Evolutionary conservation across 2,329 filamentous ascomycete genomes (phyloP).

Genomic region (Beauveria sp.): DNA sequence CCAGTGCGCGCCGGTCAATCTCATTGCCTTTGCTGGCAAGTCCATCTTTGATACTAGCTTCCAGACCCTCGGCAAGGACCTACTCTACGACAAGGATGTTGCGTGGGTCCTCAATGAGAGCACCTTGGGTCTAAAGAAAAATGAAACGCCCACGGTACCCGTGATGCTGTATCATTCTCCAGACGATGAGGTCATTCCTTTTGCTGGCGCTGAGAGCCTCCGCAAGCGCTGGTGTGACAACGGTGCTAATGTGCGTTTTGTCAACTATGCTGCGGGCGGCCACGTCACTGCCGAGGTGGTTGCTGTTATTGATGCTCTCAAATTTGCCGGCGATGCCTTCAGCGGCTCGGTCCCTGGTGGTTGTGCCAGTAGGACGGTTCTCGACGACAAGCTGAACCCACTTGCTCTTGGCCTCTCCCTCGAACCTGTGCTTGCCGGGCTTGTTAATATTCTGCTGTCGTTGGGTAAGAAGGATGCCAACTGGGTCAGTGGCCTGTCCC

Average conservation of each 20-base stretch:
- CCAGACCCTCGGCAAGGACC: slow-evolving; percentile 6
- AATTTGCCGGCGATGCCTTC: slow-evolving; percentile 9
- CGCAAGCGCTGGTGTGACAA: slow-evolving; percentile 7
- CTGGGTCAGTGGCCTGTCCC: not conserved
- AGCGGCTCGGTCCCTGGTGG: slow-evolving; percentile 1
- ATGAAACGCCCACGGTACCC: slow-evolving; percentile 10
- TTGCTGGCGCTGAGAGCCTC: not conserved
- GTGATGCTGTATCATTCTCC: slow-evolving; percentile 9
- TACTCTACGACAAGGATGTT: slow-evolving; percentile 1
- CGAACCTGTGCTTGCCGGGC: not conserved
- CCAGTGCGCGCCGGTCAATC: slow-evolving; percentile 5
- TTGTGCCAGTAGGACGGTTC: not conserved
- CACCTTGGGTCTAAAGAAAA: slow-evolving; percentile 6
- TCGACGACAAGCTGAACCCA: slow-evolving; percentile 1
- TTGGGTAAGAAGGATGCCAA: slow-evolving; percentile 8
- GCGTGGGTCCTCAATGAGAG: not conserved
- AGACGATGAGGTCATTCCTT: slow-evolving; percentile 11
- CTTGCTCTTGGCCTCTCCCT: slow-evolving; percentile 8
- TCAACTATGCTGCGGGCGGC: slow-evolving; percentile 1
- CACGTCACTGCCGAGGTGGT: slow-evolving; percentile 9
- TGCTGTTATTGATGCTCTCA: not conserved
- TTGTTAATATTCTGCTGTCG: not conserved
- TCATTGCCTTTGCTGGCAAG: slow-evolving; percentile 1
- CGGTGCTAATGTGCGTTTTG: slow-evolving; percentile 8
- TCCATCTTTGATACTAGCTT: slow-evolving; percentile 6